phyloP scores from a whole-genome alignment of 2,329 filamentous ascomycete genomes.

The Diaporthe batatas region DNA sequence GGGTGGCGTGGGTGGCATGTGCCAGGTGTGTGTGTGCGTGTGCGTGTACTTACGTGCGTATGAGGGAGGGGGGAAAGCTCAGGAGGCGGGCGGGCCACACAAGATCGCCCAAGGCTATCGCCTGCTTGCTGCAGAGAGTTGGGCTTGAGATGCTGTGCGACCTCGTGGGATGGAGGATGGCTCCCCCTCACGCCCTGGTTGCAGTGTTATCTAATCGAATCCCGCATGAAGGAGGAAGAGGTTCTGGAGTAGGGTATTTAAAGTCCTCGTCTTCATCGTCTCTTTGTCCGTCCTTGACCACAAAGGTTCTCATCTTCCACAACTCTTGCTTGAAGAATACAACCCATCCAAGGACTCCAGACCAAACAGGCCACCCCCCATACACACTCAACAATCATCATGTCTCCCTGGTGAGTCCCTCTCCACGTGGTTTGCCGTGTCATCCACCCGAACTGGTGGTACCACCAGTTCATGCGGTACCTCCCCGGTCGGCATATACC shows the following conservation, averaged over 20 bases:
- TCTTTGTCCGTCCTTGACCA: not conserved
- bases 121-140: not conserved
- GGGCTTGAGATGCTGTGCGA: slow-evolving; percentile 28
- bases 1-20: slow-evolving; percentile 7
- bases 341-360: slow-evolving; percentile 1
- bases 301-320: slow-evolving; percentile 9
- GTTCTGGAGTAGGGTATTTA: slow-evolving; percentile 21
- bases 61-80: not conserved
- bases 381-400: slow-evolving; percentile 28
- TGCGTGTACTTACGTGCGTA: not conserved
- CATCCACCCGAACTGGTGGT: not conserved
- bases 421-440: not conserved
- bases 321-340: not conserved
- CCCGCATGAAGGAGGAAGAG: not conserved
- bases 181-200: slow-evolving; percentile 15
- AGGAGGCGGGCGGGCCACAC: slow-evolving; percentile 3
- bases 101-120: slow-evolving; percentile 19
- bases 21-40: slow-evolving; percentile 5
- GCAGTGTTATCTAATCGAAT: slow-evolving; percentile 18
- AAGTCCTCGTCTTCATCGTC: slow-evolving; percentile 17
- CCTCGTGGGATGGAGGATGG: slow-evolving; percentile 22
- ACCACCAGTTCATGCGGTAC: not conserved
- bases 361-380: not conserved
- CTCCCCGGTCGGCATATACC: not conserved
- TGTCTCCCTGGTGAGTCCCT: slow-evolving; percentile 37